Evolutionary conservation across 305 asterid genomes (phyloP).

Genomic region (Andrographis paniculata): DNA sequence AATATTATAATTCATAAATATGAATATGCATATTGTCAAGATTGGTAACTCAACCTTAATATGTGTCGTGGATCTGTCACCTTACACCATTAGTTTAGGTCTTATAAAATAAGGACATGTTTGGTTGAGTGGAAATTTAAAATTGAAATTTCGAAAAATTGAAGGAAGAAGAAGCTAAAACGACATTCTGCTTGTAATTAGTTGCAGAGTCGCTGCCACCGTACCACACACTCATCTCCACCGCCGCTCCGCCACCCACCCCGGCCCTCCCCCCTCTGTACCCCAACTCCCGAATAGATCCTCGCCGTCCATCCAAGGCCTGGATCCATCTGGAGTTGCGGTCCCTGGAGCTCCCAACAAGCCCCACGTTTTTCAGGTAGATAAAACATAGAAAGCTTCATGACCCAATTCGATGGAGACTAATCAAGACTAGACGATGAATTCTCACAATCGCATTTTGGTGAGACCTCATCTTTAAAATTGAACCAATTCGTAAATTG

Average conservation of each 20-base stretch:
- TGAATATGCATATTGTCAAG: no score
- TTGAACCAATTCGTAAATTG: constrained; percentile 12
- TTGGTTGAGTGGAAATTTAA: background rate
- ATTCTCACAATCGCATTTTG: constrained; percentile 22
- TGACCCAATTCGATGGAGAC: background rate
- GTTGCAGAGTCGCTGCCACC: constrained; percentile 58
- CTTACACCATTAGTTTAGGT: no score
- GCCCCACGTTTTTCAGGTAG: no score
- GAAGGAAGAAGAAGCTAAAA: constrained; percentile 55
- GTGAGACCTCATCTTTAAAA: constrained; percentile 43
- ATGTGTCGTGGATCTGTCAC: no score
- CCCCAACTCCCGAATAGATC: background rate
- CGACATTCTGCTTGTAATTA: constrained; percentile 76
- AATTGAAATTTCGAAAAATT: background rate
- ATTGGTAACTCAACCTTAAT: no score
- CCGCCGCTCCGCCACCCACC: constrained; percentile 2
- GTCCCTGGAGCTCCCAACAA: no score
- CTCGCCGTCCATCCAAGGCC: background rate
- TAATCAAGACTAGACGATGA: background rate
- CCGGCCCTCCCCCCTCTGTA: background rate
- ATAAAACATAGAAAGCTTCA: no score
- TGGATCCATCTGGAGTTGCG: no score
- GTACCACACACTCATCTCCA: constrained; percentile 29
- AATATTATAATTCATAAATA: no score
- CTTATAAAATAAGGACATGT: background rate